Conservation (phyloP, 768 basidiomycete genomes). For the Lentinula aciculospora region DNA sequence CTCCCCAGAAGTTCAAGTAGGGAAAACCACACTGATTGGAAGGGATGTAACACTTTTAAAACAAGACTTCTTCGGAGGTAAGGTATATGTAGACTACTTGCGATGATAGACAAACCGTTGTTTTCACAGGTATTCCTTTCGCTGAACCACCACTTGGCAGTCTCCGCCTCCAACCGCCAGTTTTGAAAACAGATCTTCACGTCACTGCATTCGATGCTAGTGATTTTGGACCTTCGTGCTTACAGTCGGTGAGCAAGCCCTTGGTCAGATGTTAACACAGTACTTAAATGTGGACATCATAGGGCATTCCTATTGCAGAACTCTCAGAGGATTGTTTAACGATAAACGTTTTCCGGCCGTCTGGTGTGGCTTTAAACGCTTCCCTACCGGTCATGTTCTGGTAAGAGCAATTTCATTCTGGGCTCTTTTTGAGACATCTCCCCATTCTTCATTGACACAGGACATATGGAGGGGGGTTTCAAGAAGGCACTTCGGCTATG, state of each 20-base stretch:
- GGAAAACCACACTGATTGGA: slow-evolving; percentile 32
- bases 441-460: not conserved
- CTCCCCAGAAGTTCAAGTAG: slow-evolving; percentile 23
- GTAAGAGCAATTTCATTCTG: slow-evolving; percentile 15
- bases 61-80: slow-evolving; percentile 46
- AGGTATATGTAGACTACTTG: not conserved
- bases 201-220: slow-evolving; percentile 36
- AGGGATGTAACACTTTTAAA: slow-evolving; percentile 24
- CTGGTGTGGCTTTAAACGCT: slow-evolving; percentile 21
- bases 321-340: slow-evolving; percentile 56
- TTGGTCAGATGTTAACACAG: not conserved
- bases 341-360: slow-evolving; percentile 51
- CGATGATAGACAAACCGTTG: not conserved
- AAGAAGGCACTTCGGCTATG: slow-evolving; percentile 17
- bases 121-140: slow-evolving; percentile 41
- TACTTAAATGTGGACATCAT: slow-evolving; percentile 17
- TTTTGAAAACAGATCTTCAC: slow-evolving; percentile 34
- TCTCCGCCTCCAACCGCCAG: slow-evolving; percentile 38
- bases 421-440: not conserved
- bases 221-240: slow-evolving; percentile 40
- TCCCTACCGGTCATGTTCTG: slow-evolving; percentile 27
- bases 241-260: slow-evolving; percentile 26
- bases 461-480: slow-evolving; percentile 31
- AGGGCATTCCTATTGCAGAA: slow-evolving; percentile 12
- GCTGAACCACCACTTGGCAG: slow-evolving; percentile 48